Conservation (phyloP, 768 basidiomycete species). For the Kwoniella sp. region DNA sequence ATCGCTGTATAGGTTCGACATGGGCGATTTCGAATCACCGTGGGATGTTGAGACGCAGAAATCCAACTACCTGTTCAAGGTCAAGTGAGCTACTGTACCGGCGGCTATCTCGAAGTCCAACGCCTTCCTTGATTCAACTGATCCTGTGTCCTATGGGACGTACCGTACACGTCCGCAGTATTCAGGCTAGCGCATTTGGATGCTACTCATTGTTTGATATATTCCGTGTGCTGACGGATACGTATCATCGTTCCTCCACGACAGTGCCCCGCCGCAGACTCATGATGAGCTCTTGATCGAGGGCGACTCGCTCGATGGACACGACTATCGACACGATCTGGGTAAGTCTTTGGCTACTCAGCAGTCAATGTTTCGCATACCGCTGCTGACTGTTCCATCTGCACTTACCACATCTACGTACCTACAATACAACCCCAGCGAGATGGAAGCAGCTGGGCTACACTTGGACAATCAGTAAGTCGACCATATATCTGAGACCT, state of each 20-base stretch:
- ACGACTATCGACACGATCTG: constrained; percentile 14
- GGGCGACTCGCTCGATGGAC: constrained; percentile 16
- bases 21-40: constrained; percentile 11
- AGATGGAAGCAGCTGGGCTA: constrained; percentile 12
- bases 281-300: constrained; percentile 9
- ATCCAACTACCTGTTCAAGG: constrained; percentile 2
- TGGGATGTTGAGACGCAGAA: constrained; percentile 13
- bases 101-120: too few species aligned
- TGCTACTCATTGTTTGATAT: neutral
- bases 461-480: constrained; percentile 20
- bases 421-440: neutral
- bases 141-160: too few species aligned
- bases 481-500: too few species aligned
- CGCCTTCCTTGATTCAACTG: neutral
- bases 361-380: neutral
- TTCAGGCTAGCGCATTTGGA: too few species aligned
- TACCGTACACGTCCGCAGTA: too few species aligned
- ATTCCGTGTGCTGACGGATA: too few species aligned
- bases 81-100: constrained; percentile 5
- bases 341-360: too few species aligned
- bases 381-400: neutral
- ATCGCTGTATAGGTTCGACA: constrained; percentile 7
- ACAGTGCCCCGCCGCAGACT: constrained; percentile 4
- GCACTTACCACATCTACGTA: neutral
- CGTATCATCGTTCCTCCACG: neutral